Evolutionary conservation across 305 asterid genomes (phyloP).

Genomic region (Andrographis paniculata): DNA sequence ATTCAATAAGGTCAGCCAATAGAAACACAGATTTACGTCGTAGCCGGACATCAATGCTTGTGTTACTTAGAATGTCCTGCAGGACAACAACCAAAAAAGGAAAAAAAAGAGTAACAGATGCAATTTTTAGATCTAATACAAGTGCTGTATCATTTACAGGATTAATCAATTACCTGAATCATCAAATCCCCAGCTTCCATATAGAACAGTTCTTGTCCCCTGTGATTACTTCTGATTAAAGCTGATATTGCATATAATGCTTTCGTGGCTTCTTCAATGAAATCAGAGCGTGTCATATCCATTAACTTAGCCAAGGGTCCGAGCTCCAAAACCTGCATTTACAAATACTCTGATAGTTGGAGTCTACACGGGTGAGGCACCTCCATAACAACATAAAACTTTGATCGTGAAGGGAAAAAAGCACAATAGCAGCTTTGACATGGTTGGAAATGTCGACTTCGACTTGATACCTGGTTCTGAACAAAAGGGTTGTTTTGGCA

Average conservation of each 20-base stretch:
- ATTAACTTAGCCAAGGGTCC: slow-evolving; percentile 50
- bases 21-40: slow-evolving; percentile 55
- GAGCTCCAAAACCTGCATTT: slow-evolving; percentile 70
- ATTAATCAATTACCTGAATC: slow-evolving; percentile 61
- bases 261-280: slow-evolving; percentile 65
- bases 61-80: slow-evolving; percentile 65
- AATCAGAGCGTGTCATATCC: slow-evolving; percentile 48
- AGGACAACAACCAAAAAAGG: too few species aligned
- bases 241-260: slow-evolving; percentile 79
- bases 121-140: slow-evolving; percentile 15
- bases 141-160: slow-evolving; percentile 3
- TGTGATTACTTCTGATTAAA: slow-evolving; percentile 51
- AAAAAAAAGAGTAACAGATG: slow-evolving; percentile 2
- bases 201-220: slow-evolving; percentile 58
- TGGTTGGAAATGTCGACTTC: slow-evolving; percentile 10
- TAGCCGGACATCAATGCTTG: slow-evolving; percentile 54
- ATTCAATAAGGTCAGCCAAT: slow-evolving; percentile 57
- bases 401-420: not conserved
- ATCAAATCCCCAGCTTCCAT: slow-evolving; percentile 52
- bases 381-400: slow-evolving; percentile 4
- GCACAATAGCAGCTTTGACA: not conserved
- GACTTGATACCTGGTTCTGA: slow-evolving; percentile 90
- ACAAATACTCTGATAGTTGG: slow-evolving; percentile 10
- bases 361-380: not conserved
- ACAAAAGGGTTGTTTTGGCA: slow-evolving; percentile 72